Conservation (phyloP, 441 rosid species). For the Breynia disticha region DNA sequence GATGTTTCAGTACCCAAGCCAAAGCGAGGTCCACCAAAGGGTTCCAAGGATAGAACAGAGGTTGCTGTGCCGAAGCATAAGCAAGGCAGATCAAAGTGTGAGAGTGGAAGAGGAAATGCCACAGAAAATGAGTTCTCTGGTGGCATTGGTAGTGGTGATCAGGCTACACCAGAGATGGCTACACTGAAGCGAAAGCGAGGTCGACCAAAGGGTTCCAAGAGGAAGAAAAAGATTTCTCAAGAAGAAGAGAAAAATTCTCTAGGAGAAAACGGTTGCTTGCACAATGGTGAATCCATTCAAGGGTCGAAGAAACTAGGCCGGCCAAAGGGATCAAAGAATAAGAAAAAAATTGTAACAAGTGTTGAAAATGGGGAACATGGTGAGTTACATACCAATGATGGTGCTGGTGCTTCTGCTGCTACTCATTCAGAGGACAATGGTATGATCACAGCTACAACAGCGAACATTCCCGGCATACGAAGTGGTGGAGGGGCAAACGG, state of each 20-base stretch:
- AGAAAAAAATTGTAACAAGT: constrained; percentile 1
- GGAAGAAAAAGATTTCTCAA: constrained; percentile 1
- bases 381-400: constrained; percentile 1
- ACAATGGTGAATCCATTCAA: neutral
- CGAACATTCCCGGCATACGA: no score
- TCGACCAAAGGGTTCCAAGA: constrained; percentile 9
- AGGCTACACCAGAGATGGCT: neutral
- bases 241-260: no score
- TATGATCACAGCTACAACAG: no score
- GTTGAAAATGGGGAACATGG: neutral
- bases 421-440: no score
- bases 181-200: neutral
- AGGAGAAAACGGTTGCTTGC: neutral
- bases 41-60: constrained; percentile 11
- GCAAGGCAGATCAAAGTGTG: no score
- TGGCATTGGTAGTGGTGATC: neutral
- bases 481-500: no score
- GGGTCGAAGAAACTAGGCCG: neutral
- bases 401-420: neutral
- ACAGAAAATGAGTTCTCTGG: neutral
- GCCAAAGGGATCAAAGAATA: constrained; percentile 5
- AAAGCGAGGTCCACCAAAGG: constrained; percentile 23
- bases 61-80: neutral
- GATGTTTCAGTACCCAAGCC: no score
- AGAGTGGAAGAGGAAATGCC: neutral